phyloP scores from a whole-genome alignment of 2,329 filamentous ascomycete genomes.

The Aspergillus carbonarius region DNA sequence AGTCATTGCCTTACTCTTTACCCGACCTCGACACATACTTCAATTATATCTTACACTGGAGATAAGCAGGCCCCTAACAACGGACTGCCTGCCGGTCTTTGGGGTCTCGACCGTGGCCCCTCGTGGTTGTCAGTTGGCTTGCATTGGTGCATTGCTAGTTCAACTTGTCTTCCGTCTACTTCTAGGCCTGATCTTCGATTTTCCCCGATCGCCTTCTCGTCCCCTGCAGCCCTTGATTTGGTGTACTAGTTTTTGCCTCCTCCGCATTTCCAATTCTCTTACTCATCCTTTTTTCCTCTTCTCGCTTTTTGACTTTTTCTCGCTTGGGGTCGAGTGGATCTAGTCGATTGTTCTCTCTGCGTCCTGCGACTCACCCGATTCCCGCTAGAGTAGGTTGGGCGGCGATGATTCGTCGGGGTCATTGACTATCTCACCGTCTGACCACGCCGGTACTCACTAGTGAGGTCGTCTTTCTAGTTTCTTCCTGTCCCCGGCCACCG shows the following conservation, averaged over 20 bases:
- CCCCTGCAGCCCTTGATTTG: neutral
- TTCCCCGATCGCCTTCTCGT: slow-evolving; percentile 3
- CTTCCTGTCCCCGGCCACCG: neutral
- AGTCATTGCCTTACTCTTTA: neutral
- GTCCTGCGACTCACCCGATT: neutral
- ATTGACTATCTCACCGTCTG: neutral
- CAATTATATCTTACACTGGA: neutral
- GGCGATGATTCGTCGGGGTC: neutral
- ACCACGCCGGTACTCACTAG: neutral
- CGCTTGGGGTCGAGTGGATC: neutral
- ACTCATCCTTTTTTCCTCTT: neutral
- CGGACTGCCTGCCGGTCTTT: neutral
- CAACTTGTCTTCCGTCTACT: too few relatives aligned
- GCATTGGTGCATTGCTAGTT: neutral
- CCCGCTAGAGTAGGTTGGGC: neutral
- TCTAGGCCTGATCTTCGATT: neutral
- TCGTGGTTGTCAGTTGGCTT: slow-evolving; percentile 6
- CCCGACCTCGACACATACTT: neutral
- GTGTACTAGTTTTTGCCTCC: neutral
- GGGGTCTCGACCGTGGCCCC: neutral
- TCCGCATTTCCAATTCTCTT: neutral
- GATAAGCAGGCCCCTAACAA: neutral
- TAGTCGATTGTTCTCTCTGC: neutral
- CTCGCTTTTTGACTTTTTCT: neutral
- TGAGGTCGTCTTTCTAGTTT: neutral